These are phyloP conservation scores for Fusarium fujikuroi DNA, from an alignment of 2,329 filamentous ascomycete species.

Conservation along the genomic window DNA sequence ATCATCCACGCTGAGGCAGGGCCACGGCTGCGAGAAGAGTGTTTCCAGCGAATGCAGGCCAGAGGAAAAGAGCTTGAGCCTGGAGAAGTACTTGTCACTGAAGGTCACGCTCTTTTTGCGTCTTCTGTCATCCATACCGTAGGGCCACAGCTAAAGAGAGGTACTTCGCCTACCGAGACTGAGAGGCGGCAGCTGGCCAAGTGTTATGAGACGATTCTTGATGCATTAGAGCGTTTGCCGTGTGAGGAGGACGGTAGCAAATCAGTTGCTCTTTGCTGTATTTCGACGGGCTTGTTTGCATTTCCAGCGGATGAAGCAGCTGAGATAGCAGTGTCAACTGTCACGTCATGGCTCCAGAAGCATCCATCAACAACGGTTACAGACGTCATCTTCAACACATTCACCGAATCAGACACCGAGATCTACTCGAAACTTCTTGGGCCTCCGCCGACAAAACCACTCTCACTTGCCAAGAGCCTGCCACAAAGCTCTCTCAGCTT, in stretches of 20 bases:
- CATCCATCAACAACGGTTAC: constrained; percentile 27
- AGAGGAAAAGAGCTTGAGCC: constrained; percentile 1
- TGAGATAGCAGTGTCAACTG: constrained; percentile 16
- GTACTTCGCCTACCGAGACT: not conserved
- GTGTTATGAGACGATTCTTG: constrained; percentile 30
- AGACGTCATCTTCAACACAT: constrained; percentile 37
- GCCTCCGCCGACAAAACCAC: accelerated
- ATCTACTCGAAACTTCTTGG: constrained; percentile 22
- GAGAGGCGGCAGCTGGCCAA: constrained; percentile 6
- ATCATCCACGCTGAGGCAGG: constrained; percentile 38
- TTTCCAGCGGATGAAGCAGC: constrained; percentile 37
- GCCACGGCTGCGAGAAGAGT: constrained; percentile 32
- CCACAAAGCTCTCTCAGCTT: not conserved
- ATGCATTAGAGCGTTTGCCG: not conserved
- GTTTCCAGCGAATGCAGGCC: constrained; percentile 19
- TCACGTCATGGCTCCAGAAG: constrained; percentile 13
- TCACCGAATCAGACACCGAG: constrained; percentile 25
- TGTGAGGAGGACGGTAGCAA: not conserved
- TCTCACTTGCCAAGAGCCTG: accelerated
- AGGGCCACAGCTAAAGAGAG: constrained; percentile 20
- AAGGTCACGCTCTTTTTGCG: constrained; percentile 14
- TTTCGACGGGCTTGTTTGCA: constrained; percentile 36
- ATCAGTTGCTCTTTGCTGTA: constrained; percentile 35
- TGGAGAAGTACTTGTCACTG: constrained; percentile 25
- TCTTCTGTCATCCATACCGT: constrained; percentile 34